A percentile compares a stretch with the other conserved stretches of the same genome.
These are phyloP conservation scores for Sindora glabra DNA, from an alignment of 306 rosid species.

Conservation along the genomic window DNA sequence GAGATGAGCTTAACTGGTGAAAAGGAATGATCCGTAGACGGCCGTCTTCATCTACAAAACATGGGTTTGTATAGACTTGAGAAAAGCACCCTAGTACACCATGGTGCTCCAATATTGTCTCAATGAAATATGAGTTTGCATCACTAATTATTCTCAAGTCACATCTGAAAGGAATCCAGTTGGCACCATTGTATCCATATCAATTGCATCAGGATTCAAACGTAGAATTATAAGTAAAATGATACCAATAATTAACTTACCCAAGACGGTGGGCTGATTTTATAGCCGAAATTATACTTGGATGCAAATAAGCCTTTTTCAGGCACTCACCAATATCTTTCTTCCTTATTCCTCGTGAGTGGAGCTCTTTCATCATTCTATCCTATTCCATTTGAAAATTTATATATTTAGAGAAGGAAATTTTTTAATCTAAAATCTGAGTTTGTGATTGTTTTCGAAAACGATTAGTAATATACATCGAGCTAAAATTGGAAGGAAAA, in stretches of 20 bases:
- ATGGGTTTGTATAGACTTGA: slow-evolving; percentile 46
- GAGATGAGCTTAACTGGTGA: slow-evolving; percentile 41
- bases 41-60: slow-evolving; percentile 39
- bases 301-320: slow-evolving; percentile 39
- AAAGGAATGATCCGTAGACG: slow-evolving; percentile 52
- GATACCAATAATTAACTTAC: slow-evolving; percentile 14
- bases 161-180: slow-evolving; percentile 40
- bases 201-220: neutral
- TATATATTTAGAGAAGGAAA: too few relatives aligned
- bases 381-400: slow-evolving; percentile 36
- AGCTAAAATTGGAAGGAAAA: neutral
- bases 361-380: slow-evolving; percentile 57
- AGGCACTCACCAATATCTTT: slow-evolving; percentile 47
- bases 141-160: slow-evolving; percentile 72
- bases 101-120: slow-evolving; percentile 60
- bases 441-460: too few relatives aligned
- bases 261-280: slow-evolving; percentile 55
- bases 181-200: neutral
- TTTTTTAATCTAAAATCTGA: too few relatives aligned
- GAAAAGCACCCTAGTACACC: slow-evolving; percentile 60
- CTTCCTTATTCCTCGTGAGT: slow-evolving; percentile 44
- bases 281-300: slow-evolving; percentile 46
- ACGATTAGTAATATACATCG: too few relatives aligned
- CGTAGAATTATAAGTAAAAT: neutral
- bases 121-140: slow-evolving; percentile 55